phyloP scores from a whole-genome alignment of 2,329 filamentous ascomycete genomes.

The Cercospora sp. region DNA sequence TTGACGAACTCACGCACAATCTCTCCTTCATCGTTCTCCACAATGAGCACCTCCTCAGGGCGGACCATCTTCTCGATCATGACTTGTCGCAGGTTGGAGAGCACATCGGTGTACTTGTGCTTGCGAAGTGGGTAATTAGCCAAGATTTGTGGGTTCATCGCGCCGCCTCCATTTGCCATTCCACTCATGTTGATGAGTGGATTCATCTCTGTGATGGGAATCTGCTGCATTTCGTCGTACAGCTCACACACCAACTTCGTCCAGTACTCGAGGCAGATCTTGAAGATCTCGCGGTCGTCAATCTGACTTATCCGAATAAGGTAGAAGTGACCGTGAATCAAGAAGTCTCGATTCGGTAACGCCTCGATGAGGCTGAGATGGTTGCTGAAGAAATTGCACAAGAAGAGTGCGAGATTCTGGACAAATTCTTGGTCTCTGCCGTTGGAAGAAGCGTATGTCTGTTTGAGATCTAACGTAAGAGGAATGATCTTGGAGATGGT shows the following conservation, averaged over 20 bases:
- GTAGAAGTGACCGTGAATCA: slow-evolving; percentile 96
- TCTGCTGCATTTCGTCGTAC: slow-evolving; percentile 97
- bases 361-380: slow-evolving; percentile 94
- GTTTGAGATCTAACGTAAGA: slow-evolving; percentile 82
- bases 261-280: slow-evolving; percentile 99
- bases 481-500: slow-evolving; percentile 94
- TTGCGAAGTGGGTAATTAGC: slow-evolving; percentile 91
- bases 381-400: slow-evolving; percentile 95
- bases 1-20: slow-evolving; percentile 99
- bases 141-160: slow-evolving; percentile 79
- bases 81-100: slow-evolving; percentile 90
- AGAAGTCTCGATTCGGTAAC: slow-evolving; percentile 89
- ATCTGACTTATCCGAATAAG: slow-evolving; percentile 98
- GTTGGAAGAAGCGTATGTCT: slow-evolving; percentile 88
- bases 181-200: slow-evolving; percentile 79
- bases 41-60: slow-evolving; percentile 94
- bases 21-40: slow-evolving; percentile 99
- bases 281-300: slow-evolving; percentile 98
- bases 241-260: slow-evolving; percentile 96
- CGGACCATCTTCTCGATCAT: slow-evolving; percentile 99
- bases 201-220: slow-evolving; percentile 90
- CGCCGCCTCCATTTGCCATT: slow-evolving; percentile 73
- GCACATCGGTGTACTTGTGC: slow-evolving; percentile 93
- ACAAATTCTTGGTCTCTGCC: slow-evolving; percentile 95
- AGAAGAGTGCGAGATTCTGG: slow-evolving; percentile 90